These are phyloP conservation scores for Stachybotrys chlorohalonatus DNA, from an alignment of 2,329 filamentous ascomycete species.

Conservation along the genomic window DNA sequence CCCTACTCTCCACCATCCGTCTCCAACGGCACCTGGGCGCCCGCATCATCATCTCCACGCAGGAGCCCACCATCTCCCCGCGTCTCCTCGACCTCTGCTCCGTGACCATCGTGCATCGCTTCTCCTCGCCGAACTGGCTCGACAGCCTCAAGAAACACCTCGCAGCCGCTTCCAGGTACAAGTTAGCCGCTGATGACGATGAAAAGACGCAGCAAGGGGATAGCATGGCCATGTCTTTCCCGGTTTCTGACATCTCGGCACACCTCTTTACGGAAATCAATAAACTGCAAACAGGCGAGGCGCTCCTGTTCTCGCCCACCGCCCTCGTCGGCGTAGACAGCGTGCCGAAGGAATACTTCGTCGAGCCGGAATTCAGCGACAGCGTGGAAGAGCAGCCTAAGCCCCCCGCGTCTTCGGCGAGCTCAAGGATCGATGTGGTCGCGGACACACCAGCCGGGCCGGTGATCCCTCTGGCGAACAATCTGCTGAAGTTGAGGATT, in stretches of 20 bases:
- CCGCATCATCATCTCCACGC: slow-evolving; percentile 63
- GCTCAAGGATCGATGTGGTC: background rate
- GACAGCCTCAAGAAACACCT: slow-evolving; percentile 33
- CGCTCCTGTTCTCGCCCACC: slow-evolving; percentile 36
- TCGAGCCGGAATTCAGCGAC: background rate
- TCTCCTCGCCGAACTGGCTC: slow-evolving; percentile 58
- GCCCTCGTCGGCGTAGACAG: slow-evolving; percentile 21
- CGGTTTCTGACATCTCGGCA: background rate
- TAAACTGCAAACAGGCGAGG: slow-evolving; percentile 32
- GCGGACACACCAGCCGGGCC: background rate
- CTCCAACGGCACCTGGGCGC: slow-evolving; percentile 61
- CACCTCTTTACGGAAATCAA: slow-evolving; percentile 34
- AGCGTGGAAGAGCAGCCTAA: background rate
- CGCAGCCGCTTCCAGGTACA: slow-evolving; percentile 18
- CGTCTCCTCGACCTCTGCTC: slow-evolving; percentile 63
- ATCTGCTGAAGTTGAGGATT: slow-evolving; percentile 29
- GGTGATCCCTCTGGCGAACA: slow-evolving; percentile 21
- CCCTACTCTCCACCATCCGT: slow-evolving; percentile 54
- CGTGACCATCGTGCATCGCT: slow-evolving; percentile 64
- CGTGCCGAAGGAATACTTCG: background rate
- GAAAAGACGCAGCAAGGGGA: background rate
- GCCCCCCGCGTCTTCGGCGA: background rate
- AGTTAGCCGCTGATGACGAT: background rate
- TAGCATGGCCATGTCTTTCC: background rate
- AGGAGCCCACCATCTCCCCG: slow-evolving; percentile 65